A percentile compares a stretch with the other conserved stretches of the same genome.
Conservation (phyloP, 345 rosid genomes). For the Dipteronia dyeriana region DNA sequence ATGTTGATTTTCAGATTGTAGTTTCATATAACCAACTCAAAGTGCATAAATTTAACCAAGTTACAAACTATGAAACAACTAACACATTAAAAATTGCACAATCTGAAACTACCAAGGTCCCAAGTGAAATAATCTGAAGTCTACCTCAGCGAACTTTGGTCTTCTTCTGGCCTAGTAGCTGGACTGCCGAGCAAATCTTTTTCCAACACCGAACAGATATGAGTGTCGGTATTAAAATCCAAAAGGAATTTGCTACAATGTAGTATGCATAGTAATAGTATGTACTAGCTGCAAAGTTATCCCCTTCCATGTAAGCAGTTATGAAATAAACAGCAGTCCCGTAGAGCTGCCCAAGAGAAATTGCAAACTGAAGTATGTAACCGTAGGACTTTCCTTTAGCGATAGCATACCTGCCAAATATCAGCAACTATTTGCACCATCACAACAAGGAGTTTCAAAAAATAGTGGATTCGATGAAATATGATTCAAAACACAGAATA, state of each 20-base stretch:
- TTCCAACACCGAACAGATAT: constrained; percentile 78
- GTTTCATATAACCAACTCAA: neutral
- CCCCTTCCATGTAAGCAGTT: constrained; percentile 81
- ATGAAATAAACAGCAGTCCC: constrained; percentile 82
- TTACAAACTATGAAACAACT: neutral
- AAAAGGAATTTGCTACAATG: constrained; percentile 61
- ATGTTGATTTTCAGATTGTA: neutral
- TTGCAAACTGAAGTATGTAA: constrained; percentile 80
- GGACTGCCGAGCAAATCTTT: constrained; percentile 53
- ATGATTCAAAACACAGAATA: neutral
- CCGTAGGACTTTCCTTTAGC: constrained; percentile 73
- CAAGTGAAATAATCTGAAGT: neutral
- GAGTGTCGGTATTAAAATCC: constrained; percentile 72
- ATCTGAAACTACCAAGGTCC: neutral
- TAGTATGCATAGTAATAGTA: constrained; percentile 73
- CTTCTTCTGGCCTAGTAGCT: constrained; percentile 47
- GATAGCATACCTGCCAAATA: constrained; percentile 66
- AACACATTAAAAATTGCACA: neutral
- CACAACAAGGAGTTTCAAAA: neutral
- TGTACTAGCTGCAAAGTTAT: constrained; percentile 64
- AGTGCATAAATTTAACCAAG: constrained; percentile 8
- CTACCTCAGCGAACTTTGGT: constrained; percentile 45
- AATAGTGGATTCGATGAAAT: neutral
- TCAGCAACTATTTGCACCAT: constrained; percentile 10
- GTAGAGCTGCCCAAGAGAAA: constrained; percentile 88